Evolutionary conservation across 2,329 filamentous ascomycete species (phyloP), one percentile per base, ranked within the genome.

Genomic region (Rasamsonia emersonii): DNA sequence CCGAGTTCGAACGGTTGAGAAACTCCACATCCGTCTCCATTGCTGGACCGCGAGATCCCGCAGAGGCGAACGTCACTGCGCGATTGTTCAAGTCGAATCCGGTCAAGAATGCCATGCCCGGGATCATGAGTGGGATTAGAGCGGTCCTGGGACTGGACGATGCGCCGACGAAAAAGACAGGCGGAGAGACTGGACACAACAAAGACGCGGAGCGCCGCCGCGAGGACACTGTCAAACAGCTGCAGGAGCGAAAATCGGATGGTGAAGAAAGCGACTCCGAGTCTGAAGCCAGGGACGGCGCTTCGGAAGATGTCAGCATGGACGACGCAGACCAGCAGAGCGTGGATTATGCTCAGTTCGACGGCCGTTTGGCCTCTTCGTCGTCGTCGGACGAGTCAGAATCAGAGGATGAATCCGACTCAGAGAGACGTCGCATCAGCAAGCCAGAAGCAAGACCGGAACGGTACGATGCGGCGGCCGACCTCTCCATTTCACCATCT

Each of bases 61-160:
- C 70, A 2, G 60, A 65, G 32, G 59, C 71, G 11, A 79, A 79
- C 54, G 73, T 79, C 9, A 58, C 66, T 28, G 75, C 72, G 9
- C 56, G 75, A 32, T 42, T 79, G 31, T 77, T 71, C 47, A 78
- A 75, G 38, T 73, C 73, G 9, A 69, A 65, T 33, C 71, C 71
- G 1, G 72, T 77, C 9, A 71, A 70, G 50, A 66, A 70, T 41
- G 69, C 65, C 2, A 51, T 77, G 25, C 62, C 65, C 14, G 60
- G 60, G 20, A 58, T 69, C 16, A 53, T 68, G 47, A 47, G 49
- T 21, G 58, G 51, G 11, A 55, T 70, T 34, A 51, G 54, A 13
- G 49, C 45, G 30, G 34, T 64, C 21, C 39, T 68, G 14, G 59
- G 57, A 3, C 11, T 64, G 14, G 51, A 56, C 4, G 44, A 52